These are phyloP conservation scores for Saccharomyces hybrid DNA, from an alignment of 1,139 yeast species.

Conservation along the genomic window DNA sequence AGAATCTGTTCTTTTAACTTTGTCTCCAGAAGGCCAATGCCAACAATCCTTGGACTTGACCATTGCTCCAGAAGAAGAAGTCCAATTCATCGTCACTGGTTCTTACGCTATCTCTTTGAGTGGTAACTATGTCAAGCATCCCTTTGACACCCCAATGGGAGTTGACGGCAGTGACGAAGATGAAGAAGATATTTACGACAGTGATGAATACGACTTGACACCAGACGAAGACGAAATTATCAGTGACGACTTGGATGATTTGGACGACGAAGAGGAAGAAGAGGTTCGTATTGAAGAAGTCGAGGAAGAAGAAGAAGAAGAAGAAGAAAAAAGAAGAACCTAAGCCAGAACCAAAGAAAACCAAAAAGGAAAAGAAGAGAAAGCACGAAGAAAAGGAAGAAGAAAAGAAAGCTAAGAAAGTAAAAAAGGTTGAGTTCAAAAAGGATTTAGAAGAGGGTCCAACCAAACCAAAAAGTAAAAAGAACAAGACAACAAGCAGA, in stretches of 20 bases:
- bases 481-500: conserved; percentile 16
- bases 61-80: conserved; percentile 89
- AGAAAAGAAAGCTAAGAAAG: conserved; percentile 37
- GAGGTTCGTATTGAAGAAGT: conserved; percentile 40
- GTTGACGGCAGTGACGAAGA: conserved; percentile 48
- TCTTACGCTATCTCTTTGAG: conserved; percentile 86
- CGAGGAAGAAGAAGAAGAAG: conserved; percentile 23
- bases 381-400: conserved; percentile 24
- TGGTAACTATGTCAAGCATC: conserved; percentile 95
- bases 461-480: conserved; percentile 43
- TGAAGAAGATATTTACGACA: conserved; percentile 44
- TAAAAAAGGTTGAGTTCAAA: conserved; percentile 78
- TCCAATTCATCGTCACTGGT: conserved; percentile 89
- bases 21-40: conserved; percentile 73
- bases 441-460: conserved; percentile 93
- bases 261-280: conserved; percentile 55
- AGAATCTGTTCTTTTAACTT: conserved; percentile 80
- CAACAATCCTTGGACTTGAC: conserved; percentile 90
- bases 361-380: conserved; percentile 30
- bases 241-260: conserved; percentile 49
- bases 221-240: conserved; percentile 84
- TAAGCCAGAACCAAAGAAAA: conserved; percentile 40
- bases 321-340: conserved; percentile 32
- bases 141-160: conserved; percentile 50
- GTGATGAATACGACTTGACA: conserved; percentile 77